Evolutionary conservation across 495 filamentous ascomycete genomes (phyloP).

Genomic region (Schizothecium vesticola): DNA sequence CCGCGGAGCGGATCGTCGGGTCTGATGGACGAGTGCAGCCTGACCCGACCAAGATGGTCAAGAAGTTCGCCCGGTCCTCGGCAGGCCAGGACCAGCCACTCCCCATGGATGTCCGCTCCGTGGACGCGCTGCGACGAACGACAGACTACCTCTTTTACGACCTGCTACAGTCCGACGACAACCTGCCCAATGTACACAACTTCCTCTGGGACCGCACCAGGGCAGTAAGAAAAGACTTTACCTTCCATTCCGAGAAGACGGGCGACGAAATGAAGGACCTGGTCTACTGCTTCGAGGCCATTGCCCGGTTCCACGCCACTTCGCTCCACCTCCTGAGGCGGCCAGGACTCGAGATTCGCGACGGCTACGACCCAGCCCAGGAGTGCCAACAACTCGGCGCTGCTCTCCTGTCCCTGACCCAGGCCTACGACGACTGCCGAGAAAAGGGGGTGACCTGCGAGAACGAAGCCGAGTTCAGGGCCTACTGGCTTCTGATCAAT

Average conservation of each 20-base stretch:
- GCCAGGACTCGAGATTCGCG: conserved; percentile 48
- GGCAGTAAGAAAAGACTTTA: conserved; percentile 89
- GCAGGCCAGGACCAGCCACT: conserved; percentile 89
- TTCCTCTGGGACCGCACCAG: conserved; percentile 94
- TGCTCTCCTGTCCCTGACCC: conserved; percentile 78
- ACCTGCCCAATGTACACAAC: conserved; percentile 66
- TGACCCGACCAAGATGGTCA: conserved; percentile 52
- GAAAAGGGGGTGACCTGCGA: conserved; percentile 40
- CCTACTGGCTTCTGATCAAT: conserved; percentile 83
- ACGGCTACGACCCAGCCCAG: conserved; percentile 80
- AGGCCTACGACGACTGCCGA: conserved; percentile 76
- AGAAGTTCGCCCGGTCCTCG: conserved; percentile 82
- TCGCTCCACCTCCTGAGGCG: conserved; percentile 78
- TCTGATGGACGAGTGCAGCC: conserved; percentile 35
- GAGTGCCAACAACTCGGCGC: conserved; percentile 90
- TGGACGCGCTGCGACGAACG: conserved; percentile 64
- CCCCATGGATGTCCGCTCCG: conserved; percentile 86
- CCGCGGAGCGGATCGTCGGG: conserved; percentile 41
- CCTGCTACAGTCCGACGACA: conserved; percentile 58
- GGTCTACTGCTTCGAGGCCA: conserved; percentile 80
- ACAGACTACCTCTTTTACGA: conserved; percentile 78
- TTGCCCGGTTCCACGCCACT: conserved; percentile 85
- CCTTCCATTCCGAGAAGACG: conserved; percentile 67
- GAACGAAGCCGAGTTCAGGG: conserved; percentile 86
- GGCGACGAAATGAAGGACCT: conserved; percentile 57